Base-by-base conservation (phyloP, 2,329 filamentous ascomycete species). In the Pseudopyricularia cyperi region DNA sequence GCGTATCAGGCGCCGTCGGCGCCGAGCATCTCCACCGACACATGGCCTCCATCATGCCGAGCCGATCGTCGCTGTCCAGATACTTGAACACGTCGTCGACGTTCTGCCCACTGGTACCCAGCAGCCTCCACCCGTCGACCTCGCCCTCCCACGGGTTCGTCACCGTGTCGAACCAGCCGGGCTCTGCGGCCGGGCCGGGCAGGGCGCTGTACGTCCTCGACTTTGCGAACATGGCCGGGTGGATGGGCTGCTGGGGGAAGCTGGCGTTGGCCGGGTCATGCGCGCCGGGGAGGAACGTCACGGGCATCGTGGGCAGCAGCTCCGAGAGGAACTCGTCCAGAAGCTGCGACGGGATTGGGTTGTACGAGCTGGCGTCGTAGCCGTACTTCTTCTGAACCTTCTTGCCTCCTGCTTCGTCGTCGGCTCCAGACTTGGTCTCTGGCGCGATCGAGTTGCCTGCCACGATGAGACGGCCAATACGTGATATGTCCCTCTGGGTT, bases 101-200 rank as follows among this genome's bases (percentile, higher is more conserved):
- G 51, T 95, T 95, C 69, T 98, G 93, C 0, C 93, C 93, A 34
- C 87, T 86, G 0, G 87, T 93, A 11, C 87, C 90, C 46, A 96
- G 76, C 7, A 97, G 69, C 44, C 88, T 79, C 84, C 89, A 95
- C 1, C 93, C 94, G 52, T 95, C 89, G 0, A 98, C 68, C 63
- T 95, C 88, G 22, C 83, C 89, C 60, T 94, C 86, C 83, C 87
- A 95, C 0, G 93, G 93, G 61, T 98, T 98, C 4, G 93, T 97
- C 47, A 90, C 87, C 6, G 79, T 76, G 65, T 97, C 88, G 51
- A 98, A 82, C 84, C 89, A 95, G 54, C 56, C 52, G 6, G 55
- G 52, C 48, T 53, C 34, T 11, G 48, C 44, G 11, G 34, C n/a
- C 2, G 59, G 54, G n/a, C 62, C 58, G 0, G 74, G 74, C 14